A percentile compares a stretch with the other conserved stretches of the same genome.
These are phyloP conservation scores for Tolypocladium ovalisporum DNA, from an alignment of 2,329 filamentous ascomycete species.

Conservation along the genomic window DNA sequence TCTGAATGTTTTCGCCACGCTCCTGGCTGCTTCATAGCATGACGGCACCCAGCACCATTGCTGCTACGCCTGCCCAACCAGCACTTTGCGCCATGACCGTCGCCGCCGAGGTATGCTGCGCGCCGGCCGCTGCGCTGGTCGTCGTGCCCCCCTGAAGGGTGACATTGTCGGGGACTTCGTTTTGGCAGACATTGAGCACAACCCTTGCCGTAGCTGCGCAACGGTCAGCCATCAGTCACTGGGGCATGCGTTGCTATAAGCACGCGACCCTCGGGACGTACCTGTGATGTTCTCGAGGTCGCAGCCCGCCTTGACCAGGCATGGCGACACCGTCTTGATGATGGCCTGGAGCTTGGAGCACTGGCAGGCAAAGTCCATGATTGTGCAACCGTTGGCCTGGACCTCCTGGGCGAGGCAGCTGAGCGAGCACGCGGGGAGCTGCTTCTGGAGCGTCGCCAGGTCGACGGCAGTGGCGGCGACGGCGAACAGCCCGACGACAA, in stretches of 20 bases:
- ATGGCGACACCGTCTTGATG: conserved; percentile 20
- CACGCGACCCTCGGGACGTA: conserved; percentile 8
- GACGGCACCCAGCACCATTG: neutral
- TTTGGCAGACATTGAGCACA: conserved; percentile 2
- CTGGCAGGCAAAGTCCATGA: conserved; percentile 24
- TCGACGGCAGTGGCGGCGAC: conserved; percentile 7
- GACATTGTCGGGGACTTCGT: neutral
- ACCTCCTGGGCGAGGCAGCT: conserved; percentile 22
- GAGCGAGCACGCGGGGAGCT: conserved; percentile 27
- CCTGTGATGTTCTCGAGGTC: conserved; percentile 21
- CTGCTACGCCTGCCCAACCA: neutral
- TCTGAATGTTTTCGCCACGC: neutral
- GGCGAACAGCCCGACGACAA: conserved; percentile 5
- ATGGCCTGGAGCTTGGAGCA: conserved; percentile 25
- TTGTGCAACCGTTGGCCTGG: conserved; percentile 19
- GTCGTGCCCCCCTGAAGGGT: neutral
- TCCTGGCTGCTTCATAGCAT: neutral
- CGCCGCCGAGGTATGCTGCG: neutral
- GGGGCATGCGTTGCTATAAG: neutral
- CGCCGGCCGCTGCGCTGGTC: neutral
- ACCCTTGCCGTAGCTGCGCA: conserved; percentile 1
- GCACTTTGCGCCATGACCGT: neutral
- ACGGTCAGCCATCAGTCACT: neutral
- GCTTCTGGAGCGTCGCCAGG: conserved; percentile 6
- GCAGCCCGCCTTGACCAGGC: conserved; percentile 23